A percentile compares a stretch with the other conserved stretches of the same genome.
phyloP scores from a whole-genome alignment of 768 basidiomycete genomes.

The Leccinum uliginosum region DNA sequence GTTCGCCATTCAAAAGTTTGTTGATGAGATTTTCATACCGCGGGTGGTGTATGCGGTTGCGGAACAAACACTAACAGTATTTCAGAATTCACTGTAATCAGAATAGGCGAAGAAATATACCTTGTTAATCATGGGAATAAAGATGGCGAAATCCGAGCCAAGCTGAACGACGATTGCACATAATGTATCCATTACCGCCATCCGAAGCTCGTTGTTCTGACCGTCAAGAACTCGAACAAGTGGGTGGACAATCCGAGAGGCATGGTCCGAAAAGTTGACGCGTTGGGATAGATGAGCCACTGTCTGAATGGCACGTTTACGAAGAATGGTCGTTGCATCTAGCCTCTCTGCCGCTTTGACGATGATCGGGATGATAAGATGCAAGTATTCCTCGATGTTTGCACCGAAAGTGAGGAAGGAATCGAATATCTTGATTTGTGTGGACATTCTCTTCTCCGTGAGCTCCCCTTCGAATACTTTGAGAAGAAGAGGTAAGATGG shows the following conservation, averaged over 20 bases:
- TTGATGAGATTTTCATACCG: constrained; percentile 86
- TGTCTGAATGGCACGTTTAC: constrained; percentile 87
- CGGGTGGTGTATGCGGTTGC: constrained; percentile 72
- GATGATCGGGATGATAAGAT: constrained; percentile 93
- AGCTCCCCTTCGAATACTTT: constrained; percentile 89
- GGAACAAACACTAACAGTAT: constrained; percentile 58
- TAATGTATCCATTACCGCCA: constrained; percentile 87
- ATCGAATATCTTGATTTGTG: constrained; percentile 89
- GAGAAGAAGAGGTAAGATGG: constrained; percentile 82
- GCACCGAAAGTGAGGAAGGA: constrained; percentile 93
- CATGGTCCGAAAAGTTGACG: constrained; percentile 97
- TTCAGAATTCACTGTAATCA: background rate
- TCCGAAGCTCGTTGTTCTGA: constrained; percentile 72
- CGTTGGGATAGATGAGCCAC: constrained; percentile 86
- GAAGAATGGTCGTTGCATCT: constrained; percentile 67
- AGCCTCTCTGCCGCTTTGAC: constrained; percentile 84
- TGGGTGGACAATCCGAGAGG: constrained; percentile 95
- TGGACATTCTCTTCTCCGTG: constrained; percentile 70
- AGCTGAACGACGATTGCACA: constrained; percentile 91
- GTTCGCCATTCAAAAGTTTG: constrained; percentile 89
- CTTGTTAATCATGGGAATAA: constrained; percentile 96
- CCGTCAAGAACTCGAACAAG: constrained; percentile 80
- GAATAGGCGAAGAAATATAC: constrained; percentile 33
- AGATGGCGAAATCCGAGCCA: constrained; percentile 95
- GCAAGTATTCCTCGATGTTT: constrained; percentile 96